These are phyloP conservation scores for Rhodomyrtus psidioides DNA, from an alignment of 441 rosid species.

Conservation along the genomic window DNA sequence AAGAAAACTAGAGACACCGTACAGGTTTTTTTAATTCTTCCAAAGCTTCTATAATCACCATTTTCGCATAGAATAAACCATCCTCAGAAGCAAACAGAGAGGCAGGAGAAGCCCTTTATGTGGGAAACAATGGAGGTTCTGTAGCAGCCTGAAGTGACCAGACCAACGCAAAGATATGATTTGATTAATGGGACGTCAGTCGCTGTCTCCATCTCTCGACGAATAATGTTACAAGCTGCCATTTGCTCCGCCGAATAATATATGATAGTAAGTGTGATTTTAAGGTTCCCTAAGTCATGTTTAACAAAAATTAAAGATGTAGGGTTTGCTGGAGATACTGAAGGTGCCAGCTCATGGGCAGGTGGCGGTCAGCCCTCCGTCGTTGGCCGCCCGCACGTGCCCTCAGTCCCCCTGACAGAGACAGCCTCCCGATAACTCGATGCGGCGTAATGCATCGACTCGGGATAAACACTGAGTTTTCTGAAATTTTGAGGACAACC, in stretches of 20 bases:
- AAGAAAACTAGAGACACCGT: not conserved
- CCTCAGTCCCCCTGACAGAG: not conserved
- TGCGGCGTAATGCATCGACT: not conserved
- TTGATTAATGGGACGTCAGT: not conserved
- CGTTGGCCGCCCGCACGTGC: not conserved
- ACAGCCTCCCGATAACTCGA: not conserved
- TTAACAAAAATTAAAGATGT: not conserved
- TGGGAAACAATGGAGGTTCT: not conserved
- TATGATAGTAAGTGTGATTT: not conserved
- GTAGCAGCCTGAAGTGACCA: not conserved
- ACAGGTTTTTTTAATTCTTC: not conserved
- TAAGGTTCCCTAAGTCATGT: not conserved
- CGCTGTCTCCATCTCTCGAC: not conserved
- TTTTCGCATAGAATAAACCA: not conserved
- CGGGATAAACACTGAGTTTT: not conserved
- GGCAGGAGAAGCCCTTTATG: not conserved
- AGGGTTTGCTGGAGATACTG: not conserved
- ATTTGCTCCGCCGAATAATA: not conserved
- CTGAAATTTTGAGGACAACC: not conserved
- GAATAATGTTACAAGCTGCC: not conserved
- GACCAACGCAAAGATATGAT: not conserved
- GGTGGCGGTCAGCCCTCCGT: not conserved
- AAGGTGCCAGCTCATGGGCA: not conserved
- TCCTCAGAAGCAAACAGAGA: not conserved
- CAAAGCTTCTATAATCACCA: not conserved